Evolutionary conservation across 1,284 basidiomycete species (phyloP), one percentile per base, ranked within the genome.

Genomic region (Tremellales sp.): DNA sequence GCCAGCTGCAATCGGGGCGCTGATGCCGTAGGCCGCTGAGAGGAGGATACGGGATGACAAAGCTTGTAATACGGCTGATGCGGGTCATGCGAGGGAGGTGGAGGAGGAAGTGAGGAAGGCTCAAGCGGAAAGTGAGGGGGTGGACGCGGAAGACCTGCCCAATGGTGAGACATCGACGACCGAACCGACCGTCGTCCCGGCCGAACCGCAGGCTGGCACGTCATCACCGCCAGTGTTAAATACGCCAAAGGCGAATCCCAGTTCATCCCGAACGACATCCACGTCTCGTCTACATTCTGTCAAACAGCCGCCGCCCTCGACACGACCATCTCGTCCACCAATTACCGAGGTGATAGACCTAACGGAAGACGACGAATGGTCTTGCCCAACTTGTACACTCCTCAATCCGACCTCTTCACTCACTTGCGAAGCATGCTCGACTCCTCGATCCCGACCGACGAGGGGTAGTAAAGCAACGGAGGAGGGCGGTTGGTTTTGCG

Each of bases 331-430:
- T 44, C 21, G 25, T 37, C 13, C 47, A 36, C 33, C 33, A 4
- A 36, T 29, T 35, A 43, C 27, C 12, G 33, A 52, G n/a, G 45
- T 44, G n/a, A 48, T 47, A 31, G 50, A 47, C 43, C 25, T 41
- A 2, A 43, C 46, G 21, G 27, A 17, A 17, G 46, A 48, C 24
- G 39, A 33, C 15, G 13, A 40, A 48, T 91, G 88, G 89, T 53
- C 79, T 2, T 91, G 89, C 66, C 69, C 75, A 1, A 70, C 72
- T 11, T 92, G 89, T 71, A 91, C 89, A 2, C 78, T 88, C 22
- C 53, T 83, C 40, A 91, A 92, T 62, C 56, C 68, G 1, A 51
- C 74, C 1, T 59, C 75, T 37, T 68, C 76, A 2, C 64, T 80
- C 35, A 76, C 81, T 33, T 90, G 87, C 62, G 80, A 80, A 4